These are phyloP conservation scores for Flammula alnicola DNA, from an alignment of 1,284 basidiomycete genomes.

Conservation along the genomic window DNA sequence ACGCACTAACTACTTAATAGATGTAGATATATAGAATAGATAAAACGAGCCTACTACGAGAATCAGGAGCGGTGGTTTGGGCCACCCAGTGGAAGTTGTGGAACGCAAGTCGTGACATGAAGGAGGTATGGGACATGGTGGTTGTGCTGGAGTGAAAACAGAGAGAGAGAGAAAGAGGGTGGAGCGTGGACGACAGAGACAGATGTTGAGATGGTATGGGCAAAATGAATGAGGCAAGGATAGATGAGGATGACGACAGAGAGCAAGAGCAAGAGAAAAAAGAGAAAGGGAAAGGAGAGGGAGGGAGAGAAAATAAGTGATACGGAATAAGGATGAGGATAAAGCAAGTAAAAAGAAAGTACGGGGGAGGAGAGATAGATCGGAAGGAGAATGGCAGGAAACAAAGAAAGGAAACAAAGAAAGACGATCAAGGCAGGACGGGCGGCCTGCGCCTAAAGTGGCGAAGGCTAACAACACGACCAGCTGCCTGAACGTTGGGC, in stretches of 20 bases:
- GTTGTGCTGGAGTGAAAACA: constrained; percentile 26
- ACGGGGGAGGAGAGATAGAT: constrained; percentile 21
- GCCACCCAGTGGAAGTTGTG: constrained; percentile 20
- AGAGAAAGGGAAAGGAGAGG: constrained; percentile 17
- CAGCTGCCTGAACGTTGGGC: constrained; percentile 59
- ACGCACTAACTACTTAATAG: too few species aligned
- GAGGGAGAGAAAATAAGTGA: constrained; percentile 23
- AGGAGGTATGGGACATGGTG: constrained; percentile 27
- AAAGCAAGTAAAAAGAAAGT: constrained; percentile 20
- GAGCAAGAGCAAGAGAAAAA: too few species aligned
- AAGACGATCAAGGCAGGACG: constrained; percentile 32
- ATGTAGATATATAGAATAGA: constrained; percentile 45
- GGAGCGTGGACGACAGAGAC: constrained; percentile 22
- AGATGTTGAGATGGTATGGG: constrained; percentile 22
- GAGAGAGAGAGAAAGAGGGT: constrained; percentile 20
- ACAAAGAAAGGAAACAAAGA: constrained; percentile 24
- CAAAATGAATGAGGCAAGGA: constrained; percentile 18
- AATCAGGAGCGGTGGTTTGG: constrained; percentile 22
- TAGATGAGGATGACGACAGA: constrained; percentile 13
- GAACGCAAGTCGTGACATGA: constrained; percentile 29
- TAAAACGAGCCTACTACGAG: constrained; percentile 29
- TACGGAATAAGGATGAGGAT: constrained; percentile 12
- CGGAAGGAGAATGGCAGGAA: constrained; percentile 2
- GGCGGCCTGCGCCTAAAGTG: constrained; percentile 19
- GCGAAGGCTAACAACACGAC: constrained; percentile 61